Evolutionary conservation across 2,329 filamentous ascomycete genomes (phyloP), one percentile per base, ranked within the genome.

Genomic region (Cladosporium oxysporum): DNA sequence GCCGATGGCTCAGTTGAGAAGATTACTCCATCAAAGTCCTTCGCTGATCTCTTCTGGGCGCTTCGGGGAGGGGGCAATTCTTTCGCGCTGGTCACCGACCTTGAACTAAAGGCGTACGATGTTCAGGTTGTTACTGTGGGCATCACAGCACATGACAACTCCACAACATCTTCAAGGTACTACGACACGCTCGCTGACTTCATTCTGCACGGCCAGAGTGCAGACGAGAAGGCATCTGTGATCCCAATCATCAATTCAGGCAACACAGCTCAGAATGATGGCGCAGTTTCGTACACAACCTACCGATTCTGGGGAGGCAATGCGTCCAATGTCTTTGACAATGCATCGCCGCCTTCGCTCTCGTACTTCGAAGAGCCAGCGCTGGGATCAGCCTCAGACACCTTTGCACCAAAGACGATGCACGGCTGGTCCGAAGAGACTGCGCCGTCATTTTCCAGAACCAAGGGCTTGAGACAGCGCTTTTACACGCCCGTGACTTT

Each of bases 31-130:
- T 31, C 67, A 8, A 66, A 66, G 41, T 31, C 18, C 5, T 59
- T 59, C 57, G 31, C 64, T 2, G 69, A 71, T 41, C 57, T 71
- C 3, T 69, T 64, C 61, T 70, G 69, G 69, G 69, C 66, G 14
- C 58, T 71, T 8, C 63, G 64, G 2, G 69, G 67, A 12, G 69
- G 67, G 14, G 63, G 64, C 3, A 66, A 65, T 37, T 66, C 50
- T 33, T 70, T 71, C 41, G 69, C 63, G 31, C 49, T 71, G 5
- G 62, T 71, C 14, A 71, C 66, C 31, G 35, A 62, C 28, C 62
- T 69, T 18, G 59, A 67, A 18, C 23, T 59, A 35, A 59, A 41
- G 5, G 28, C 57, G 10, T 59, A 59, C 11, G 37, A 28, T 21
- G 37, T 41, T 26, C 57, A 26, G 3, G 18, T 41, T 8, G 23